Evolutionary conservation across 2,329 filamentous ascomycete species (phyloP), one percentile per base, ranked within the genome.

Genomic region (Cryphonectria parasitica): DNA sequence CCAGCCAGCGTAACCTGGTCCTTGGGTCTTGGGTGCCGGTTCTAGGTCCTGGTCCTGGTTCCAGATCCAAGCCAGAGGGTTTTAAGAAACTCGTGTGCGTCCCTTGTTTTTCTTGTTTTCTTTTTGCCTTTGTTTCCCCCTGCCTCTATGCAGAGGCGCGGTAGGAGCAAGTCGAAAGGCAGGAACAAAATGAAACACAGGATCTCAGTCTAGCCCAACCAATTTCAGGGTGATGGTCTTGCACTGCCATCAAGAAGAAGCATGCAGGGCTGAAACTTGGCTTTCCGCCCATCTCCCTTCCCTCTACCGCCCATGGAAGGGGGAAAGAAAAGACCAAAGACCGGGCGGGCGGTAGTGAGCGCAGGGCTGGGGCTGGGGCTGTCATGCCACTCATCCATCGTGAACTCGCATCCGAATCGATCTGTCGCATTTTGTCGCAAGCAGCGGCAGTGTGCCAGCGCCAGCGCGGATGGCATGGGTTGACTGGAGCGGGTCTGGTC

Each of bases 191-290:
- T 19, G 54, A 58, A 58, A 31, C 54, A 31, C 25, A 58, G 25
- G 25, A 34, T 28, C 52, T 56, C 52, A 28, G 52, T 56, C 52
- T 41, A 63, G 36, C 34, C 34, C 41, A 36, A 36, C 19, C 52
- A 28, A n/a, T 13, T 13, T 56, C 52, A 56, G 25, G 52, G 25
- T 25, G 11, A 28, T 56, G 52, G 22, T 56, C 45, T 49, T 56
- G 52, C 52, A 56, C 52, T 56, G n/a, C 25, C 52, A 56, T 28
- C 52, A 15, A 11, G 52, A 28, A 58, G 54, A 31, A 43, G 61
- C 39, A 64, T 64, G 41, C 61, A 64, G 61, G 61, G 61, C 39
- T 64, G 61, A 64, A 64, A 45, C 61, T 45, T 39, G 61, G 61
- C 36, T 43, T 62, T 25, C n/a, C 61, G 39, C 61, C 39, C 61